These are phyloP conservation scores for Metschnikowia amazonensis DNA, from an alignment of 805 yeast species.

Conservation along the genomic window DNA sequence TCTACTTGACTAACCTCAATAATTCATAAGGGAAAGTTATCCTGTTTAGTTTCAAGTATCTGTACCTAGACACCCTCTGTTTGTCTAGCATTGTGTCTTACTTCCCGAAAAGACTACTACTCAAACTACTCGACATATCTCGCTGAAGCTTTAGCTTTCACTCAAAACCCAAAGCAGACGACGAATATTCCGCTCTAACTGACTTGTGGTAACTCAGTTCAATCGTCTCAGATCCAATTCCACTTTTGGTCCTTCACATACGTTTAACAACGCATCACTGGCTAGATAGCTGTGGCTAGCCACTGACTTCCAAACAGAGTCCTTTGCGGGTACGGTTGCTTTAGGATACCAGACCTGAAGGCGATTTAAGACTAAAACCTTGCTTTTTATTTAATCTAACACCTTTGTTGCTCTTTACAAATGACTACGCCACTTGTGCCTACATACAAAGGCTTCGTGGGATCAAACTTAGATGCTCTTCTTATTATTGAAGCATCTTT, in stretches of 20 bases:
- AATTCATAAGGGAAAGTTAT: neutral
- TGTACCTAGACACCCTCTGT: neutral
- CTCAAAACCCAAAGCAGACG: neutral
- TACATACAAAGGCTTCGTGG: conserved; percentile 58
- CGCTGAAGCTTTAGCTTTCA: neutral
- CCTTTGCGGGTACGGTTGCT: neutral
- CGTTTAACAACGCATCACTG: neutral
- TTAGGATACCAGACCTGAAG: neutral
- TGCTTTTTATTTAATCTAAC: neutral
- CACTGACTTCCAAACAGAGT: neutral
- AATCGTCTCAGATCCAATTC: neutral
- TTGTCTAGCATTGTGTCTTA: neutral
- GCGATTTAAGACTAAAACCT: neutral
- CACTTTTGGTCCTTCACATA: neutral
- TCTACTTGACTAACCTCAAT: neutral
- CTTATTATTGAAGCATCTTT: conserved; percentile 76
- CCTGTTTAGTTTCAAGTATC: neutral
- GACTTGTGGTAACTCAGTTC: neutral
- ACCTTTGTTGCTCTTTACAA: neutral
- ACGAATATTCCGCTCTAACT: neutral
- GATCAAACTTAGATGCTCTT: conserved; percentile 79
- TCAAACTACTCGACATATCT: neutral
- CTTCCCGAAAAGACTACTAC: neutral
- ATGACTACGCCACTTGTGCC: conserved; percentile 10
- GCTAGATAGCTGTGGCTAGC: neutral